Evolutionary conservation across 2,329 filamentous ascomycete genomes (phyloP).

Genomic region (Cercospora sesami): DNA sequence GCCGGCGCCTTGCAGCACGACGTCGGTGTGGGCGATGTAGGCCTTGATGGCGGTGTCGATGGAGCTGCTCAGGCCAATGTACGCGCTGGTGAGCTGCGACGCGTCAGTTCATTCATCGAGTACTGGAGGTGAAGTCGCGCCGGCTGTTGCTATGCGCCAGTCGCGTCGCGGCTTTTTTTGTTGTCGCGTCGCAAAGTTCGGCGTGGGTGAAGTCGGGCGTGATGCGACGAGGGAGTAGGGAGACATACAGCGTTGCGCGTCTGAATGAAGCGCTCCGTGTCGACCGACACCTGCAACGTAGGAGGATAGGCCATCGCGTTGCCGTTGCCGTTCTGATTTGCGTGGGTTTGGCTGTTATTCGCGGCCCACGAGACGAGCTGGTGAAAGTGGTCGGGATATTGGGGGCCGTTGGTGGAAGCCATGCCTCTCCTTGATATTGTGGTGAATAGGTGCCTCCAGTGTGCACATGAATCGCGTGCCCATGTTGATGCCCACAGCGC

Average conservation of each 20-base stretch:
- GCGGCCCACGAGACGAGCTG: constrained; percentile 9
- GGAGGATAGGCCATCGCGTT: constrained; percentile 7
- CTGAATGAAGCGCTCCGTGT: constrained; percentile 26
- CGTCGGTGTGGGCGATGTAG: constrained; percentile 85
- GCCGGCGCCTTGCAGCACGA: constrained; percentile 62
- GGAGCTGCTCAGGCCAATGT: constrained; percentile 75
- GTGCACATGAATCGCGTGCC: constrained; percentile 98
- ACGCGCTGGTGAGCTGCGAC: constrained; percentile 69
- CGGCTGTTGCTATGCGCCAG: constrained; percentile 7
- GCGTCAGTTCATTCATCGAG: constrained; percentile 1
- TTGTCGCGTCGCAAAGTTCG: background rate
- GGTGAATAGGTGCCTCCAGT: constrained; percentile 85
- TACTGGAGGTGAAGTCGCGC: background rate
- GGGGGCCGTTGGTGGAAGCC: background rate
- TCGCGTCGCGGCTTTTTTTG: background rate
- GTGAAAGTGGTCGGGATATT: constrained; percentile 8
- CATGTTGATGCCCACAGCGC: constrained; percentile 97
- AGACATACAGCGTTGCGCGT: constrained; percentile 29
- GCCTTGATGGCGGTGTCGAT: constrained; percentile 78
- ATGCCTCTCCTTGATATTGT: constrained; percentile 80
- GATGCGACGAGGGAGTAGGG: background rate
- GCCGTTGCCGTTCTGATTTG: background rate
- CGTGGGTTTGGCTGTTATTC: background rate
- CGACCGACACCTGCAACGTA: constrained; percentile 14
- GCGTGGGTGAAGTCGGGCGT: background rate